Conservation (phyloP, 441 rosid species). For the Codiaeum variegatum region DNA sequence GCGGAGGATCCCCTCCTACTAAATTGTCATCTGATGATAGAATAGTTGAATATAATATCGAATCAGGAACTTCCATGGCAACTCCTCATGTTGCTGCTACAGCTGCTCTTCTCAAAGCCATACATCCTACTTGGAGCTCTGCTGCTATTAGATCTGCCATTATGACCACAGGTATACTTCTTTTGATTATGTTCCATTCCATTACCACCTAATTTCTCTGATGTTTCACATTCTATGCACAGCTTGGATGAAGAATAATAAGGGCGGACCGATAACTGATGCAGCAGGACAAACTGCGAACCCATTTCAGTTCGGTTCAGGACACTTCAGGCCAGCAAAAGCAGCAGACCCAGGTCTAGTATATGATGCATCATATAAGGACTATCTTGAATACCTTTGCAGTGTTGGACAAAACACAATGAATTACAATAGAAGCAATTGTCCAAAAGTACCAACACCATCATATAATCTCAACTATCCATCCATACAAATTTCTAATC, state of each 20-base stretch:
- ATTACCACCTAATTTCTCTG: no score
- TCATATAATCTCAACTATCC: constrained; percentile 59
- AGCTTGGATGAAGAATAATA: constrained; percentile 51
- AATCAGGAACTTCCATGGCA: constrained; percentile 83
- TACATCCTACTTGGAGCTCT: constrained; percentile 70
- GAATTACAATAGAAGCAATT: constrained; percentile 8
- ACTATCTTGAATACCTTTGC: constrained; percentile 54
- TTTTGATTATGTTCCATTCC: no score
- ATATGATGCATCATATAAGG: constrained; percentile 55
- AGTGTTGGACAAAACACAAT: constrained; percentile 18
- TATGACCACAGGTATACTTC: constrained; percentile 83
- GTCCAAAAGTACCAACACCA: constrained; percentile 35
- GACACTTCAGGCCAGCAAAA: constrained; percentile 54
- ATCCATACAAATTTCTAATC: constrained; percentile 44
- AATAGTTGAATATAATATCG: constrained; percentile 30
- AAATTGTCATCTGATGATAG: constrained; percentile 36
- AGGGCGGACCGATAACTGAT: constrained; percentile 43
- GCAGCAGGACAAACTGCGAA: constrained; percentile 33
- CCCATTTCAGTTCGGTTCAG: constrained; percentile 63
- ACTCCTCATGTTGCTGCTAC: constrained; percentile 75
- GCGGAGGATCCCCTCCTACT: constrained; percentile 41
- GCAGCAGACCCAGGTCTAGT: constrained; percentile 81
- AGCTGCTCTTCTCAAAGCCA: constrained; percentile 64
- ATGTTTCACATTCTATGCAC: constrained; percentile 1
- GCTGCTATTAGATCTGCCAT: constrained; percentile 83